Percentiles rank a stretch among this genome's conserved stretches.
Evolutionary conservation across 306 rosid genomes (phyloP).

Genomic region (Adenanthera pavonina): DNA sequence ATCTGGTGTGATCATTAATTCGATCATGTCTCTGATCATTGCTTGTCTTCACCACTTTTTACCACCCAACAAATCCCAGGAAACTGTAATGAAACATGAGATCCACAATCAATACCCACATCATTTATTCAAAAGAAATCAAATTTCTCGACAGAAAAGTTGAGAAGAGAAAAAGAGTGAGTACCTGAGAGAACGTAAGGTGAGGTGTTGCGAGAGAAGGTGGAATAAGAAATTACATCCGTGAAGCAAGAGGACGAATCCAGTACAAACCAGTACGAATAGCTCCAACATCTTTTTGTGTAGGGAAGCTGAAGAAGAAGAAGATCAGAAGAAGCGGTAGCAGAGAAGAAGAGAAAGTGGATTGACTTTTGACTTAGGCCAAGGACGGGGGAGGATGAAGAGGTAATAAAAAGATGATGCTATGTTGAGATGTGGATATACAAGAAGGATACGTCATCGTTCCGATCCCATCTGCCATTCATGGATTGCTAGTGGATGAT

Average conservation of each 20-base stretch:
- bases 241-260: conserved; percentile 28
- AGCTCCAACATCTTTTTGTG: conserved; percentile 26
- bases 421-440: not conserved
- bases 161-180: not conserved
- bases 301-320: not conserved
- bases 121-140: too few species aligned
- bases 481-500: not conserved
- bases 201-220: conserved; percentile 29
- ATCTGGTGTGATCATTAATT: not conserved
- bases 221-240: conserved; percentile 34
- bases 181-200: conserved; percentile 29
- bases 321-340: not conserved
- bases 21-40: not conserved
- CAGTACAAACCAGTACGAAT: conserved; percentile 27
- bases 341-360: not conserved
- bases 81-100: conserved; percentile 47
- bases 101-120: not conserved
- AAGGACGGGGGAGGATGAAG: not conserved
- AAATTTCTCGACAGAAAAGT: not conserved
- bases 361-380: not conserved
- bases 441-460: not conserved
- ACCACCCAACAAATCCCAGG: conserved; percentile 62
- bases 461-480: not conserved
- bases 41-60: not conserved
- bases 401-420: not conserved